phyloP scores from a whole-genome alignment of 768 basidiomycete genomes.

The Suillus luteus region DNA sequence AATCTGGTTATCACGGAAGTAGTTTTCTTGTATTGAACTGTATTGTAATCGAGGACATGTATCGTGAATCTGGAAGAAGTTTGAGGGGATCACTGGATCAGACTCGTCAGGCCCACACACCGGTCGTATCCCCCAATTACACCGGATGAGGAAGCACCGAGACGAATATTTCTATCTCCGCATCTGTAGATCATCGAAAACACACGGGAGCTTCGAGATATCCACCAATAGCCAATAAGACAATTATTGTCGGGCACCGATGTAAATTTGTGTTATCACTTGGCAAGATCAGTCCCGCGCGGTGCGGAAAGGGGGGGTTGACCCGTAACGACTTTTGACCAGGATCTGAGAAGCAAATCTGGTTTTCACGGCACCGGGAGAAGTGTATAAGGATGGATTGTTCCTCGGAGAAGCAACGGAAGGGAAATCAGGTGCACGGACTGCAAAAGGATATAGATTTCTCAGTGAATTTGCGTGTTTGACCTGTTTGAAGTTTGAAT shows the following conservation, averaged over 20 bases:
- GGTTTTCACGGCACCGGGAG: constrained; percentile 11
- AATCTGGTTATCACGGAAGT: constrained; percentile 14
- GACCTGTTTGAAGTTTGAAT: not conserved
- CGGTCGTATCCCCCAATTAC: constrained; percentile 4
- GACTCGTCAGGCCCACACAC: constrained; percentile 4
- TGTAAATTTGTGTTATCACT: not conserved
- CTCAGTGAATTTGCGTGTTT: not conserved
- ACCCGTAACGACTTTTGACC: not conserved
- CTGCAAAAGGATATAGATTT: constrained; percentile 6
- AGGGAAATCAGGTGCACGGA: constrained; percentile 8
- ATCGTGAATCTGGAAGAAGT: not conserved
- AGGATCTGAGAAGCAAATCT: constrained; percentile 10
- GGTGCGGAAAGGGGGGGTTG: not conserved
- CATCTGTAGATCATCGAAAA: constrained; percentile 10
- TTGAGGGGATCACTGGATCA: not conserved
- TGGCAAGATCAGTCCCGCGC: not conserved
- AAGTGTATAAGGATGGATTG: constrained; percentile 7
- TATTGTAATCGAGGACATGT: not conserved
- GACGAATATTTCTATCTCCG: constrained; percentile 10
- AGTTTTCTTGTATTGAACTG: not conserved
- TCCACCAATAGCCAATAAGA: constrained; percentile 22
- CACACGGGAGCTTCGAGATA: constrained; percentile 19
- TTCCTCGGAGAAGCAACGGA: constrained; percentile 13
- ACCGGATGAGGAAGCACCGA: constrained; percentile 10
- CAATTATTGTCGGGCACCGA: not conserved